phyloP scores from a whole-genome alignment of 129 eudicot genomes.

The Calendula officinalis region DNA sequence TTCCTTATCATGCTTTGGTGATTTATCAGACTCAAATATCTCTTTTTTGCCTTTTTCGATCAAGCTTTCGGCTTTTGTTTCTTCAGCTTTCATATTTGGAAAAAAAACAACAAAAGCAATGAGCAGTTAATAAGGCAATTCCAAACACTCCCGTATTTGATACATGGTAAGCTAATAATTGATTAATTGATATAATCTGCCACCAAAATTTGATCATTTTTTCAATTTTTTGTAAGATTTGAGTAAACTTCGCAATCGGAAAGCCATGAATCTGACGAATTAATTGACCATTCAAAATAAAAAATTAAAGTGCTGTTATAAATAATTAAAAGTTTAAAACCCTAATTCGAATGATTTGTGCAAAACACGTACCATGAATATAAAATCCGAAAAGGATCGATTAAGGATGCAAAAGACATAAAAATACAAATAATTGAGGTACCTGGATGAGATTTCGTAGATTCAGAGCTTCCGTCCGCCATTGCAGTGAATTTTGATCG shows the following conservation, averaged over 20 bases:
- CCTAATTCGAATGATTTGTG: no score
- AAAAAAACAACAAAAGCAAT: background rate
- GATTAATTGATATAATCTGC: no score
- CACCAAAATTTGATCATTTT: no score
- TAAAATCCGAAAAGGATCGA: background rate
- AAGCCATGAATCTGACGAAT: background rate
- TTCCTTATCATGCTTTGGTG: constrained; percentile 60
- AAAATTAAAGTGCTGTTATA: background rate
- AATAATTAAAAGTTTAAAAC: background rate
- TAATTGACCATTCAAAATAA: background rate
- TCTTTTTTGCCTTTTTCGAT: constrained; percentile 10
- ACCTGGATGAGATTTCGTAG: constrained; percentile 25
- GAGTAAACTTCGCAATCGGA: no score
- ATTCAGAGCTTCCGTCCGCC: constrained; percentile 29
- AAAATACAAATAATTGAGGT: background rate
- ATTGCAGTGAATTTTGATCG: constrained; percentile 11
- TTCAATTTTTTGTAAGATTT: no score
- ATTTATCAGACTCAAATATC: constrained; percentile 17
- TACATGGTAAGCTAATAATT: no score
- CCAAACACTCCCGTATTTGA: background rate
- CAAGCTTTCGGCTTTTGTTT: constrained; percentile 42
- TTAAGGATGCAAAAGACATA: background rate
- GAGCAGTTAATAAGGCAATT: background rate
- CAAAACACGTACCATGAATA: background rate
- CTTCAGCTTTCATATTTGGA: constrained; percentile 30